Evolutionary conservation across 2,329 filamentous ascomycete genomes (phyloP), one percentile per base, ranked within the genome.

Genomic region (Colletotrichum abscissum): DNA sequence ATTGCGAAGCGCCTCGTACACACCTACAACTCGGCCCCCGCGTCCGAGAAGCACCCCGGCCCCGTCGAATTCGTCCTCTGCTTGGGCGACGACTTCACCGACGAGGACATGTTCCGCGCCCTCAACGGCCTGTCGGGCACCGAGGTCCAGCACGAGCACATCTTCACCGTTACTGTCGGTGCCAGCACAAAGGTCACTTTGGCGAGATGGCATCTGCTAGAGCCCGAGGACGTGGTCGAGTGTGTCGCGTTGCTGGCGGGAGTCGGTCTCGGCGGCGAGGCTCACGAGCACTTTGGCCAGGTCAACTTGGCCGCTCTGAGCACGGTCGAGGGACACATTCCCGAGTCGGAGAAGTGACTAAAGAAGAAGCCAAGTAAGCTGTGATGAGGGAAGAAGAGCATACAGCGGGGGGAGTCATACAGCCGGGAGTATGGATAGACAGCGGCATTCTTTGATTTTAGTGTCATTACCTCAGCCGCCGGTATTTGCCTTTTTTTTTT

Each of bases 81-180:
- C 82, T 86, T 95, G 74, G 97, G 97, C 55, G 97, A 99, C 82
- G 97, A 99, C 80, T 97, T 97, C 78, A 99, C 97, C 6, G 97
- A 99, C 80, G 97, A 99, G 88, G 96, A 97, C 92, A 92, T 92
- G 91, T 98, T 98, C 90, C 93, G 94, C 69, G 92, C 95, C 16
- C 88, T 98, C 57, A 91, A 91, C 78, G 86, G 84, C 0, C 81
- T 89, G 5, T 88, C 86, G 2, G 88, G 85, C 81, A 88, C 79
- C 80, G 88, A 81, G 80, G 92, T 84, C 82, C 88, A 79, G 75
- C 84, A 83, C 81, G 85, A 94, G 46, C 90, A 95, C 79, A 90
- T 97, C 75, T 98, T 97, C 84, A 94, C 95, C 2, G 94, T 97
- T 56, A 98, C 95, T 0, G 94, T 98, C 3, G 97, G 97, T 3